phyloP scores from a whole-genome alignment of 1,284 basidiomycete genomes.

The Tilletia setariae region DNA sequence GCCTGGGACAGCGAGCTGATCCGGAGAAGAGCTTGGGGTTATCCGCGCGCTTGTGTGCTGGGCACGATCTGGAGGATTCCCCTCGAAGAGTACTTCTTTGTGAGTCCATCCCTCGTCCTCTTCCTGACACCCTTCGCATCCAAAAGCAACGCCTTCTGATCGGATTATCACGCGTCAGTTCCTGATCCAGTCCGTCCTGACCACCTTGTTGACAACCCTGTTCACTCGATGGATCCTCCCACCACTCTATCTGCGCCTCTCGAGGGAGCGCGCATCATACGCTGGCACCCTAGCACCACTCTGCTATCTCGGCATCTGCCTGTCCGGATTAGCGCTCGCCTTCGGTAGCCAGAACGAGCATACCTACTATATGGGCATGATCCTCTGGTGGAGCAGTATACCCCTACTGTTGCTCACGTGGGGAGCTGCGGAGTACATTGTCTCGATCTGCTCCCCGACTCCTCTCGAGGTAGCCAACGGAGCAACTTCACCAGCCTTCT shows the following conservation, averaged over 20 bases:
- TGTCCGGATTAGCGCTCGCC: slow-evolving; percentile 16
- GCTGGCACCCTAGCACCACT: slow-evolving; percentile 20
- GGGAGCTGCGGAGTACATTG: slow-evolving; percentile 34
- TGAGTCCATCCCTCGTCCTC: slow-evolving; percentile 15
- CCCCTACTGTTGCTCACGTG: slow-evolving; percentile 39
- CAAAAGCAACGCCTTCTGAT: too few relatives aligned
- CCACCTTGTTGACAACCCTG: slow-evolving; percentile 39
- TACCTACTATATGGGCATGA: slow-evolving; percentile 47
- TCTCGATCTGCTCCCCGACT: slow-evolving; percentile 23
- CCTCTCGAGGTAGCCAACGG: not conserved
- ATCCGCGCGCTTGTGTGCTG: slow-evolving; percentile 41
- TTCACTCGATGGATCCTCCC: slow-evolving; percentile 42
- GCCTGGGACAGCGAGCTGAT: slow-evolving; percentile 48
- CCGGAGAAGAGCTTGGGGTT: slow-evolving; percentile 41
- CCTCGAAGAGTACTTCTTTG: slow-evolving; percentile 48
- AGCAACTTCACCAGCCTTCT: slow-evolving; percentile 14
- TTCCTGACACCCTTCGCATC: not conserved
- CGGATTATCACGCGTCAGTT: slow-evolving; percentile 27
- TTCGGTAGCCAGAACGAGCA: slow-evolving; percentile 21
- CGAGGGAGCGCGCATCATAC: slow-evolving; percentile 2
- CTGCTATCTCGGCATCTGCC: slow-evolving; percentile 1
- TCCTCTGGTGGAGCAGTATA: slow-evolving; percentile 42
- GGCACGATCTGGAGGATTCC: slow-evolving; percentile 43
- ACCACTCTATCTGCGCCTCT: slow-evolving; percentile 23
- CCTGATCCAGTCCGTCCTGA: slow-evolving; percentile 45